Evolutionary conservation across 169 alveolate species (phyloP).

Genomic region (Haemoproteus tartakovskyi): DNA sequence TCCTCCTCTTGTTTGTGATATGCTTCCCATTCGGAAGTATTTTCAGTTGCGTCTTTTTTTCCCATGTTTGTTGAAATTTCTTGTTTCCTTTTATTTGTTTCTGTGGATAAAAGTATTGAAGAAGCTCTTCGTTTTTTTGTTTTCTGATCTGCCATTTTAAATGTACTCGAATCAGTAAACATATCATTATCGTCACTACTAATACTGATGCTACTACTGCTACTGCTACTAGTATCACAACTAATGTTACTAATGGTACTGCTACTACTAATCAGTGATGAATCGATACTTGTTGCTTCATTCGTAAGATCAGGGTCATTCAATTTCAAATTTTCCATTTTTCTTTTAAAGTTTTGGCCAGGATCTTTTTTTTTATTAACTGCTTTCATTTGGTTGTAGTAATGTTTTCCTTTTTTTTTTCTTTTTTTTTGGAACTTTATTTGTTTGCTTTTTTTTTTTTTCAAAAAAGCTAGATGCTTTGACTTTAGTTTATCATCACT

Average conservation of each 20-base stretch:
- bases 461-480: too few relatives aligned
- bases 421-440: too few relatives aligned
- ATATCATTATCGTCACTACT: neutral
- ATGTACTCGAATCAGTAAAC: too few relatives aligned
- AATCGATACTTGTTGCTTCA: neutral
- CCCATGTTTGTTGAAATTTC: too few relatives aligned
- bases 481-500: slow-evolving; percentile 29
- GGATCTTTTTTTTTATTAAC: neutral
- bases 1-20: too few relatives aligned
- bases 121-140: too few relatives aligned
- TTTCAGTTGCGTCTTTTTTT: too few relatives aligned
- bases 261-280: neutral
- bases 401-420: neutral
- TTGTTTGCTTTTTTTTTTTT: too few relatives aligned
- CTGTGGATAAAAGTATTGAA: too few relatives aligned
- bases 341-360: neutral
- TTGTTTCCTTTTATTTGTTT: too few relatives aligned
- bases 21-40: too few relatives aligned
- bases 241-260: neutral
- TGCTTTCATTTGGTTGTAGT: neutral
- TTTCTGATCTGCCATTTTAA: too few relatives aligned
- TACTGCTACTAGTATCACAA: neutral
- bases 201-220: neutral
- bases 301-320: neutral
- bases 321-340: neutral